Evolutionary conservation across 2,329 filamentous ascomycete genomes (phyloP), one percentile per base, ranked within the genome.

Genomic region (Microdochium paspali): DNA sequence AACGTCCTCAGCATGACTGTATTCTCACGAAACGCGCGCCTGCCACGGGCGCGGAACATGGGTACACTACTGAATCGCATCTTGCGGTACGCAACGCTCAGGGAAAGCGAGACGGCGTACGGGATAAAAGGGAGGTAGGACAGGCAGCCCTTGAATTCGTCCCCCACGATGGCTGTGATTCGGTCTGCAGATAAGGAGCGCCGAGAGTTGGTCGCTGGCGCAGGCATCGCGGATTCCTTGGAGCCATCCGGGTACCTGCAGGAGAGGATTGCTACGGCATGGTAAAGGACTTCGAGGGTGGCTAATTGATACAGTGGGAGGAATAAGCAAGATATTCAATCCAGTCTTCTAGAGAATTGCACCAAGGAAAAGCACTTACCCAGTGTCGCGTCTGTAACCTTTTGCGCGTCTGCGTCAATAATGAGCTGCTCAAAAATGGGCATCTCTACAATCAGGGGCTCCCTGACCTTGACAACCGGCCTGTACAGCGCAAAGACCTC

Each of bases 231-330:
- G 28, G 65, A 69, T 39, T 64, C 67, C 26, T 61, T 50, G 20
- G 65, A 65, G 40, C 69, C 62, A 10, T 65, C 66, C 10, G 70
- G 60, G 3, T 73, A 69, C n/a, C 80, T 71, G 45, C 77, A 82
- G 0, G 79, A 82, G 2, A 84, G 64, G 9, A 84, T 81, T 30
- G 78, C 75, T 6, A 84, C 74, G 3, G 79, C 77, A 54, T 84
- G 79, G 54, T 84, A 84, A 15, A 84, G 73, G 1, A 77, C 72
- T 53, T 84, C 80, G 6, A 84, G 69, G 0, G 80, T 82, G 7
- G 72, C 78, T 80, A 31, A n/a, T n/a, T n/a, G n/a, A n/a, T n/a
- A n/a, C 4, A 1, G 10, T 2, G 30, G 20, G 26, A 20, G 20
- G 7, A 24, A 26, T 40, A 9, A 18, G 5, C 18, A 15, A 10